These are phyloP conservation scores for Exophiala lecanii-corni DNA, from an alignment of 2,329 filamentous ascomycete species.

Conservation along the genomic window DNA sequence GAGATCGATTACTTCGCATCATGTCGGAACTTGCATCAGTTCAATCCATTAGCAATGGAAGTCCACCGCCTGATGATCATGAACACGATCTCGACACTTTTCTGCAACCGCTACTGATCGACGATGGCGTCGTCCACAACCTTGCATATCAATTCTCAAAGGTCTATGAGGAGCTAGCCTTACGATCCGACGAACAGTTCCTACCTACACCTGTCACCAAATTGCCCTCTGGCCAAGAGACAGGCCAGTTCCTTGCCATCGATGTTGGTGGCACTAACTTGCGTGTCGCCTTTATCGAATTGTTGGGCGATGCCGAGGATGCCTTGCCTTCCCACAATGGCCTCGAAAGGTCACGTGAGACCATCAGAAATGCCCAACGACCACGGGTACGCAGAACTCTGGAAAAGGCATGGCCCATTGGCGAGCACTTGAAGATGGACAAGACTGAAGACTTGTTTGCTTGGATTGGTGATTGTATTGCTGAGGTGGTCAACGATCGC, in stretches of 20 bases:
- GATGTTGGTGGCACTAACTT: constrained; percentile 55
- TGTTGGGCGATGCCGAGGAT: constrained; percentile 42
- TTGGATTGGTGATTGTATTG: constrained; percentile 78
- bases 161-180: constrained; percentile 41
- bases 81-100: constrained; percentile 38
- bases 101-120: constrained; percentile 36
- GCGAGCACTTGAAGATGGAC: constrained; percentile 66
- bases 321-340: constrained; percentile 22
- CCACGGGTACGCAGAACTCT: constrained; percentile 56
- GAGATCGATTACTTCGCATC: not conserved
- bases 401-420: constrained; percentile 70
- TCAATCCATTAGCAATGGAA: constrained; percentile 23
- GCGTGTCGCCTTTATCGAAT: constrained; percentile 53
- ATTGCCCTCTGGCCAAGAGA: constrained; percentile 48
- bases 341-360: constrained; percentile 37
- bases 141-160: constrained; percentile 43
- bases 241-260: constrained; percentile 52
- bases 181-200: constrained; percentile 44
- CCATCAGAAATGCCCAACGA: constrained; percentile 42
- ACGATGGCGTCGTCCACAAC: constrained; percentile 41
- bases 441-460: constrained; percentile 69
- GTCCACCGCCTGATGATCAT: constrained; percentile 26
- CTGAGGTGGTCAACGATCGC: constrained; percentile 61
- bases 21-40: constrained; percentile 26
- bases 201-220: constrained; percentile 44